phyloP scores from a whole-genome alignment of 1,139 yeast genomes.

The Geotrichum phurueaensis region DNA sequence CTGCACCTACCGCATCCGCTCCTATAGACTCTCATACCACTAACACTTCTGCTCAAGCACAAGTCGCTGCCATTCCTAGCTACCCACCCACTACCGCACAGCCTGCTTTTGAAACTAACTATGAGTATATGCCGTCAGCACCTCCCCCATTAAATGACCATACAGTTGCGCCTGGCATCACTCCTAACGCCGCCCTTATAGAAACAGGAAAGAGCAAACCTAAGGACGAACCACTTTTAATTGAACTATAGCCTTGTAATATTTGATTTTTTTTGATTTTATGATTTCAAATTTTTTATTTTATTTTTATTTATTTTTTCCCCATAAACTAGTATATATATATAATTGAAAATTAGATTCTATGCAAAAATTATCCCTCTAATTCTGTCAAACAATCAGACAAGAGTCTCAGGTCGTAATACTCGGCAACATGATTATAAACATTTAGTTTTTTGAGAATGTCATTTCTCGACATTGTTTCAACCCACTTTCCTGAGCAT shows the following conservation, averaged over 20 bases:
- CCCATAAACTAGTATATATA: background rate
- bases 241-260: conserved; percentile 26
- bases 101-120: background rate
- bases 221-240: conserved; percentile 28
- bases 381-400: conserved; percentile 43
- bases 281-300: background rate
- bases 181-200: conserved; percentile 13
- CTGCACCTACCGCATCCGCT: conserved; percentile 8
- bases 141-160: conserved; percentile 5
- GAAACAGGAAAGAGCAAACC: conserved; percentile 15
- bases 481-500: conserved; percentile 85
- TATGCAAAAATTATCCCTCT: background rate
- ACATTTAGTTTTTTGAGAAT: conserved; percentile 45
- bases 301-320: background rate
- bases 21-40: background rate
- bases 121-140: background rate
- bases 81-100: background rate
- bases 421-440: conserved; percentile 54
- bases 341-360: background rate
- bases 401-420: conserved; percentile 56
- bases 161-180: conserved; percentile 12
- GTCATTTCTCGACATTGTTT: conserved; percentile 37
- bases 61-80: conserved; percentile 5
- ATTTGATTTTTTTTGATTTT: background rate
- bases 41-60: conserved; percentile 7